Base-by-base conservation (phyloP, 257 asterid genomes). In the Cruciata laevipes region DNA sequence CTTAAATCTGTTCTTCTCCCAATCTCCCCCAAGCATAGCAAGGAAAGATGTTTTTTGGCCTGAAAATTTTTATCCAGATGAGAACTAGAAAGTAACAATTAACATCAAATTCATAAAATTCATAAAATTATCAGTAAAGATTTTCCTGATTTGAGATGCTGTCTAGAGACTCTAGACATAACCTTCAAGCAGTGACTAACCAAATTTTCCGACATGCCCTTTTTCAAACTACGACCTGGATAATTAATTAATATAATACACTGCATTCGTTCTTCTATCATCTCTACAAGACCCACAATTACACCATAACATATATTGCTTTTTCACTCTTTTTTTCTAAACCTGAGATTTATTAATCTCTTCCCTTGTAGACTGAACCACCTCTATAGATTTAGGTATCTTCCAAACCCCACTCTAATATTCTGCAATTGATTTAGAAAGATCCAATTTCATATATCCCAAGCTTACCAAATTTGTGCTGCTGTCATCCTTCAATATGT, bases 1-100 rank as follows among this genome's bases (percentile, higher is more conserved):
- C 99, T 94, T 60, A 94, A 74, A 81, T 94, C 99, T 80, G 86
- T 94, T 83, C 99, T 90, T 83, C 99, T 84, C 75, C 99, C 99
- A 67, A 94, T 83, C 87, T 90, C 99, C 63, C 99, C 99, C 86
- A 94, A 76, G 82, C 98, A 94, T 44, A 94, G 89, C 80, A 94
- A 80, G 70, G 98, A 81, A 51, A 94, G 96, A 75, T 90, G 99
- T 63, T 94, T 96, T 71, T 89, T 90, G 75, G 93, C 95, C 99
- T 94, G 69, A 59, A 74, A 62, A 27, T 30, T 23, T 57, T 27
- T 71, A 62, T 49, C 25, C 17, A 73, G 27, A 14, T 63, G 20
- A 42, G 69, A 44, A 67, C 27, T 24, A 67, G 30, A 37, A 61
- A 18, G 61, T 35, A 59, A 17, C 11, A 6, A 12, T n/a, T n/a